A percentile compares a stretch with the other conserved stretches of the same genome.
phyloP scores from a whole-genome alignment of 108 stramenopile genomes.

The Conticribra guillardii region DNA sequence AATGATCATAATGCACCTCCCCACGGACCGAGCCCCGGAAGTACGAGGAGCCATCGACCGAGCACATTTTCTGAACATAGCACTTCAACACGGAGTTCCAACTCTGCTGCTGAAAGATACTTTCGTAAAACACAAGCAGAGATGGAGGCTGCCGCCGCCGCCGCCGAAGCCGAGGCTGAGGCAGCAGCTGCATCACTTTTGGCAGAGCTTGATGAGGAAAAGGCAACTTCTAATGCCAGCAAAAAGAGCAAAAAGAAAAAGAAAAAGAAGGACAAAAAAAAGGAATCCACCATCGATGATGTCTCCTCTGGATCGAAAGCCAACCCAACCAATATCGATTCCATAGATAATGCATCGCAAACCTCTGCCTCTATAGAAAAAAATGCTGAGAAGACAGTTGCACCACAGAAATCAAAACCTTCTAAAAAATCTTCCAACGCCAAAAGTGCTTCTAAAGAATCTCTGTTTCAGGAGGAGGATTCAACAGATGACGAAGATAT shows the following conservation, averaged over 20 bases:
- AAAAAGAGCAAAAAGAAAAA: constrained; percentile 89
- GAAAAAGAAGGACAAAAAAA: constrained; percentile 63
- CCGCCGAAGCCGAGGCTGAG: constrained; percentile 81
- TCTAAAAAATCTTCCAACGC: constrained; percentile 7
- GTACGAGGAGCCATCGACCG: constrained; percentile 4
- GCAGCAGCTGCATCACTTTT: constrained; percentile 87
- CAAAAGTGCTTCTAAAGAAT: constrained; percentile 5
- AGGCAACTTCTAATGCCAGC: constrained; percentile 52
- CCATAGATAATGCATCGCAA: constrained; percentile 15
- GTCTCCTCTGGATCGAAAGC: not conserved
- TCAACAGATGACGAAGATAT: constrained; percentile 54
- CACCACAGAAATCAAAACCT: constrained; percentile 33
- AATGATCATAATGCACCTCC: constrained; percentile 1
- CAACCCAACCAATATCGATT: too few species aligned
- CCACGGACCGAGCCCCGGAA: not conserved
- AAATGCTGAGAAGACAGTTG: constrained; percentile 17
- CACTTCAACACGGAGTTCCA: constrained; percentile 24
- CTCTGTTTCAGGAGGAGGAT: constrained; percentile 32
- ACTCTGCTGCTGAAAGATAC: constrained; percentile 34
- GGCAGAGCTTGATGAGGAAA: constrained; percentile 90
- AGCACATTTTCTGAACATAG: constrained; percentile 6
- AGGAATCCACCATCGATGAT: constrained; percentile 22
- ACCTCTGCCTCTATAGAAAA: not conserved
- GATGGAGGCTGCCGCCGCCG: constrained; percentile 54
- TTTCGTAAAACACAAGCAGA: constrained; percentile 51